Evolutionary conservation across 2,329 filamentous ascomycete genomes (phyloP).

Genomic region (Coniochaeta sp.): DNA sequence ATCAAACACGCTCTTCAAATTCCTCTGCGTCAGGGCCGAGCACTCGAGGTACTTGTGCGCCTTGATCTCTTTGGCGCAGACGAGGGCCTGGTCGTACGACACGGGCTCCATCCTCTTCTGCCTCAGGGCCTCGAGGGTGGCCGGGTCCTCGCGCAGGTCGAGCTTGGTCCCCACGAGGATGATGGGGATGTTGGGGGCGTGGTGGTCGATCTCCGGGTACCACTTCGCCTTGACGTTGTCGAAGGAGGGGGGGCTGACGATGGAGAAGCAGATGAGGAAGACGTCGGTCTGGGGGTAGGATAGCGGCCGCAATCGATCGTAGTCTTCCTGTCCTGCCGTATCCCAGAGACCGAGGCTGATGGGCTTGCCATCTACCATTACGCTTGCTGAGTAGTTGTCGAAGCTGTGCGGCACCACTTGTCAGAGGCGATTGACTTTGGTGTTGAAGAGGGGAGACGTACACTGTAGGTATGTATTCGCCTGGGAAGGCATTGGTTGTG

Average conservation of each 20-base stretch:
- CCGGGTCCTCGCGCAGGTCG: conserved; percentile 83
- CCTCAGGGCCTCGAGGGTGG: conserved; percentile 73
- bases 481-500: conserved; percentile 99
- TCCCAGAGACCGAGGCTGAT: conserved; percentile 97
- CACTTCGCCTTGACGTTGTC: conserved; percentile 99
- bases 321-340: conserved; percentile 98
- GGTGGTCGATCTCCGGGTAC: conserved; percentile 96
- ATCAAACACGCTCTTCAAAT: conserved; percentile 97
- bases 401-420: conserved; percentile 52
- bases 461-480: conserved; percentile 99
- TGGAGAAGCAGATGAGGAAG: conserved; percentile 97
- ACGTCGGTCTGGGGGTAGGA: conserved; percentile 98
- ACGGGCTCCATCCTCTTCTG: conserved; percentile 97
- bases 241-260: conserved; percentile 94
- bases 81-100: conserved; percentile 83
- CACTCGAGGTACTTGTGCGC: conserved; percentile 98
- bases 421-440: conserved; percentile 14
- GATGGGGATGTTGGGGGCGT: conserved; percentile 90
- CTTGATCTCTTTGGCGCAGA: conserved; percentile 87
- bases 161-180: conserved; percentile 97
- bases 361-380: conserved; percentile 97
- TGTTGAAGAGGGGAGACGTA: conserved; percentile 42
- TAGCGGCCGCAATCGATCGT: conserved; percentile 87
- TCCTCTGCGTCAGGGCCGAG: conserved; percentile 91
- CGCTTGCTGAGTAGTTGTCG: conserved; percentile 98